These are phyloP conservation scores for Entomortierella lignicola DNA, from an alignment of 192 early-diverging fungal genomes.

Conservation along the genomic window DNA sequence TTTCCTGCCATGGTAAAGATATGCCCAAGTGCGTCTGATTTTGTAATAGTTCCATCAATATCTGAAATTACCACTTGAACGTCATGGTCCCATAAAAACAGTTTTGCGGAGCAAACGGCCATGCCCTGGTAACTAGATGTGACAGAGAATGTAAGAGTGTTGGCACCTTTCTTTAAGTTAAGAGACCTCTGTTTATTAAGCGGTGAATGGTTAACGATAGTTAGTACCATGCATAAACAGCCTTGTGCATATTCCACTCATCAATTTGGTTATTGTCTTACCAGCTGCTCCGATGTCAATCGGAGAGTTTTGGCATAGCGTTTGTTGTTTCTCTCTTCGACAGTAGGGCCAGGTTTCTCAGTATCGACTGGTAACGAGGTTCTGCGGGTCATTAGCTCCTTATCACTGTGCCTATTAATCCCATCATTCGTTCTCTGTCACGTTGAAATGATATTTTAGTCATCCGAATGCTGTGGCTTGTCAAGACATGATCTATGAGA, in stretches of 20 bases:
- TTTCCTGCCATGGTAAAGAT: conserved; percentile 96
- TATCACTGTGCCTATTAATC: too few relatives aligned
- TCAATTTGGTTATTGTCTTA: background rate
- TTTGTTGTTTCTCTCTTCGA: conserved; percentile 15
- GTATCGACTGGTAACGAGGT: conserved; percentile 16
- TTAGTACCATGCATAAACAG: background rate
- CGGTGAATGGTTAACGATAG: too few relatives aligned
- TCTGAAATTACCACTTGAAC: conserved; percentile 94
- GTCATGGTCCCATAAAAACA: conserved; percentile 88
- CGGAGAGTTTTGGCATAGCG: conserved; percentile 89
- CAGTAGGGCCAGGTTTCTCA: background rate
- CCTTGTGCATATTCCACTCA: background rate
- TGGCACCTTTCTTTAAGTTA: conserved; percentile 84
- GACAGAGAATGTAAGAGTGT: conserved; percentile 90
- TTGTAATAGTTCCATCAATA: conserved; percentile 98
- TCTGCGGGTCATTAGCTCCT: conserved; percentile 10
- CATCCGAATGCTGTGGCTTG: background rate
- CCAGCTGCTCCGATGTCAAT: conserved; percentile 91
- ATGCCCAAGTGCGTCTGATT: conserved; percentile 96
- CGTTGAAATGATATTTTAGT: background rate
- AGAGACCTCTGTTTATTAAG: conserved; percentile 62
- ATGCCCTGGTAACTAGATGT: conserved; percentile 78
- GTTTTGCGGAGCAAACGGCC: conserved; percentile 81
- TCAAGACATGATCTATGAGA: background rate
- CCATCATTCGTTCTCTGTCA: too few relatives aligned